Base-by-base conservation (phyloP, 1,284 basidiomycete genomes). In the Rhodotorula sp. region DNA sequence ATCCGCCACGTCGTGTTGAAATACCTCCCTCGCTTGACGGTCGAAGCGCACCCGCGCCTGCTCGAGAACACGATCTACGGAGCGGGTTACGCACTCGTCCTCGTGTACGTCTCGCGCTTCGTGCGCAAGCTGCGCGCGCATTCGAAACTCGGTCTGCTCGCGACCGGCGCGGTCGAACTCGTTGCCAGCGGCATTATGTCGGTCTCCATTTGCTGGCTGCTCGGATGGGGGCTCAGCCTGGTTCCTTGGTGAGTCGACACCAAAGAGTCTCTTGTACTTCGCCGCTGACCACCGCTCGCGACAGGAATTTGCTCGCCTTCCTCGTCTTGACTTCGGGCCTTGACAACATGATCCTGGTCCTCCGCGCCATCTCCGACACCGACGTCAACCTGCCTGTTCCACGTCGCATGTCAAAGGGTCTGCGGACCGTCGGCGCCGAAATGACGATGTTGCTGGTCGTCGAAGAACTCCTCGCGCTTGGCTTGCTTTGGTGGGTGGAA, bases 291-390 rank as follows among this genome's bases (percentile, higher is more conserved):
- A 68, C 64, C 62, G 48, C 62, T 49, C n/a, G 31, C 52, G 14
- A 18, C 63, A 83, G 81, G 57, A 85, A 85, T 79, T 83, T 97
- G 52, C 85, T 98, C 66, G 94, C 95, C 0, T 92, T 98, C 73
- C 91, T 97, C 62, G 93, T 99, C 63, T 88, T 95, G 23, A 95
- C 98, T 76, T 91, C 97, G 26, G 96, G 96, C 15, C 91, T 93
- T 3, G 96, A 98, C 83, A 97, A 97, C 79, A 98, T 98, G 80
- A 97, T 98, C 79, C 91, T 90, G 78, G 84, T 99, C 79, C 92
- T 94, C 80, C 79, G 89, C 78, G 93, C 93, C 0, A 92, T 99
- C 52, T 89, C 91, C 31, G 90, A 88, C 76, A 97, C 96, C 1
- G 90, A 93, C 4, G 89, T 98, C 59, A 89, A 91, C 1, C 85